These are phyloP conservation scores for Kwoniella shandongensis DNA, from an alignment of 768 basidiomycete genomes.

Conservation along the genomic window DNA sequence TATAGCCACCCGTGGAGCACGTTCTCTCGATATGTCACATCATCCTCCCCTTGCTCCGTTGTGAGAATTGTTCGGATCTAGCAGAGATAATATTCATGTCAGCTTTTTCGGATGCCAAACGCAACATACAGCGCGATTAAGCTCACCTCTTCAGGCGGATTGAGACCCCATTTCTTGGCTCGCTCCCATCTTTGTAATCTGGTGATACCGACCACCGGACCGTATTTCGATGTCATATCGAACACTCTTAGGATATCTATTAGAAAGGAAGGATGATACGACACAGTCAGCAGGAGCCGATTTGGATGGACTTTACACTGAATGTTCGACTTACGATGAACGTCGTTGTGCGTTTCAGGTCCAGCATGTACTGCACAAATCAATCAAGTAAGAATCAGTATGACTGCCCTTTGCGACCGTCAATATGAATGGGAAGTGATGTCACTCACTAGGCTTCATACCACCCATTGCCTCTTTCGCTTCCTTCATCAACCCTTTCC, in stretches of 20 bases:
- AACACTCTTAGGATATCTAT: conserved; percentile 50
- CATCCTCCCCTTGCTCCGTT: conserved; percentile 65
- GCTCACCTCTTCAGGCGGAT: conserved; percentile 75
- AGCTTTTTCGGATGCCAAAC: conserved; percentile 1
- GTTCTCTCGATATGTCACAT: conserved; percentile 61
- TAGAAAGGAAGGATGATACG: conserved; percentile 13
- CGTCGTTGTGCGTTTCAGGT: conserved; percentile 46
- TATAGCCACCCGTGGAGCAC: conserved; percentile 61
- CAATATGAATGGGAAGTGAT: not conserved
- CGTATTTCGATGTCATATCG: conserved; percentile 50
- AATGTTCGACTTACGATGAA: conserved; percentile 39
- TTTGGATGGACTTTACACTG: not conserved
- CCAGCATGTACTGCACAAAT: conserved; percentile 40
- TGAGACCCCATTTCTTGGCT: conserved; percentile 71
- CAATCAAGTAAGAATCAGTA: conserved; percentile 3
- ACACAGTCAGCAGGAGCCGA: not conserved
- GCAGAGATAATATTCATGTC: not conserved
- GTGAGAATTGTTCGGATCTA: conserved; percentile 77
- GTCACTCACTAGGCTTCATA: conserved; percentile 62
- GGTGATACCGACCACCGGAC: conserved; percentile 55
- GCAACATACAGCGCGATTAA: not conserved
- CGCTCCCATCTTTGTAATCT: conserved; percentile 85
- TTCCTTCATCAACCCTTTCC: conserved; percentile 59
- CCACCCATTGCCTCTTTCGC: conserved; percentile 62
- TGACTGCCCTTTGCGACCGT: not conserved